Conservation (phyloP, 345 rosid genomes). For the Jatropha curcas region DNA sequence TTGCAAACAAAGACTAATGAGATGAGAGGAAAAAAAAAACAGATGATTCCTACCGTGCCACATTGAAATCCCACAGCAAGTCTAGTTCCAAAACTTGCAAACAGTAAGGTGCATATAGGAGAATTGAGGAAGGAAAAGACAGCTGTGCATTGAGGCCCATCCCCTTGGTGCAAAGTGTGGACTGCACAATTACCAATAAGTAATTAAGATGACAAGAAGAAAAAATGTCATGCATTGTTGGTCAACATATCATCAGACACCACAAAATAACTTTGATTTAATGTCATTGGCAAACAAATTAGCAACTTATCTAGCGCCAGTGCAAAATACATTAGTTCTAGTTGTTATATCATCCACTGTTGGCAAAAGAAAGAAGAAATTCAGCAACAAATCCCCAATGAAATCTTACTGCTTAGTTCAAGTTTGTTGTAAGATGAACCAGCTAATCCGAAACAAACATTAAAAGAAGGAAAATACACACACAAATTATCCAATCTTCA, state of each 20-base stretch:
- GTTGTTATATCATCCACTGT: background rate
- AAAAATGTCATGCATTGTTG: background rate
- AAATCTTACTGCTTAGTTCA: background rate
- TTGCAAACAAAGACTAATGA: background rate
- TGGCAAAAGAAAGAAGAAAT: background rate
- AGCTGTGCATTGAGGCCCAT: constrained; percentile 68
- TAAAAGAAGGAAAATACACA: background rate
- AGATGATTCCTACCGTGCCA: constrained; percentile 59
- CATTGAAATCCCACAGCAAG: constrained; percentile 82
- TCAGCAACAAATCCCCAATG: background rate
- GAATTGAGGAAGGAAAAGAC: constrained; percentile 62
- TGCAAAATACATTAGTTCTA: background rate
- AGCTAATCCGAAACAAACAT: background rate
- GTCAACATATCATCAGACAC: background rate
- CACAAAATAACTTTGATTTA: background rate
- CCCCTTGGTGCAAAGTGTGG: constrained; percentile 51
- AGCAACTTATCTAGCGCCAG: background rate
- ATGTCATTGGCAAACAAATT: background rate
- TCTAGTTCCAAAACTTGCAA: constrained; percentile 52
- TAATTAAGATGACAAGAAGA: constrained; percentile 11
- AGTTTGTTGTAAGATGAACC: background rate
- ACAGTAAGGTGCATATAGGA: constrained; percentile 50
- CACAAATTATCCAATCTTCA: background rate
- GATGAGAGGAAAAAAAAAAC: background rate
- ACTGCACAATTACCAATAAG: constrained; percentile 41